Evolutionary conservation across 805 yeast species (phyloP), one percentile per base, ranked within the genome.

Genomic region (Pichia kluyveri): DNA sequence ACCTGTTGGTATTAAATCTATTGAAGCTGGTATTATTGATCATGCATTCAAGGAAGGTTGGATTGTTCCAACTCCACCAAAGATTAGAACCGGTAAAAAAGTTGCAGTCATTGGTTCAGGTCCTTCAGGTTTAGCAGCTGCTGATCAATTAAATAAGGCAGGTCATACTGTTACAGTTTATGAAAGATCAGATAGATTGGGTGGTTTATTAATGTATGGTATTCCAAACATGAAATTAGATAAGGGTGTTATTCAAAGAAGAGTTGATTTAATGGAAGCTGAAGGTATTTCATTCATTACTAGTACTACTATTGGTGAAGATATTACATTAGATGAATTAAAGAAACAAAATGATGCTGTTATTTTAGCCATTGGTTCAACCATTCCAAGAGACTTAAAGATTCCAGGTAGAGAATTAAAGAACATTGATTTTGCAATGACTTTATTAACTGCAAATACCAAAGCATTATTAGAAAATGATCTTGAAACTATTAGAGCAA

Each of bases 161-260:
- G 99, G 99, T 49, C 99, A 91, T 68, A 58, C 65, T 15, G 97
- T 93, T 45, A 86, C 90, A 36, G 93, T 91, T 43, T 91, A 83
- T 66, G 99, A 91, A 71, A 81, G 98, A 65, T 75, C 90, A 45
- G 97, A 93, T 70, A 80, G 97, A 67, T 85, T 91, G 43, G 99
- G 99, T 75, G 99, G 99, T 49, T 75, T 91, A 64, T 69, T 91
- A 71, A 93, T 93, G 98, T 91, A 91, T 68, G 99, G 99, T 79
- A 91, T 91, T 69, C 99, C 99, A 58, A 91, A 91, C 75, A 91
- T 91, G 99, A 91, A 91, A 73, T 76, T 91, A 59, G 99, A 91
- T 69, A 91, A 91, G 75, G 73, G 82, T 26, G 79, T 93, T 63
- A 96, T 91, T 51, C 86, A 88, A 72, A 82, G 98, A 65, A 88